These are phyloP conservation scores for Albugo laibachii DNA, from an alignment of 352 stramenopile genomes.

Conservation along the genomic window DNA sequence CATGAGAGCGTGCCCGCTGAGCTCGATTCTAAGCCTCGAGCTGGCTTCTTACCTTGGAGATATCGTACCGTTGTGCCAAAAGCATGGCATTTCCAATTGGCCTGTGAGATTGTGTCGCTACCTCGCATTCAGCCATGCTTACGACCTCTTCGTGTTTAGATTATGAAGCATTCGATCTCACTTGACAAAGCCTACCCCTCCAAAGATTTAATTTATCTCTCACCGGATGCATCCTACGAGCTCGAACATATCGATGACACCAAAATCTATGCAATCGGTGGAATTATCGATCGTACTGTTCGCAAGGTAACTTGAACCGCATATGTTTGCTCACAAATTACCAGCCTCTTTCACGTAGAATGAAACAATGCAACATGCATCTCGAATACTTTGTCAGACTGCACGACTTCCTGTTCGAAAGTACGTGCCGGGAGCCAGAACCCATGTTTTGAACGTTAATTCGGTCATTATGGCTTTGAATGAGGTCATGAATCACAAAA, in stretches of 20 bases:
- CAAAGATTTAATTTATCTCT: constrained; percentile 58
- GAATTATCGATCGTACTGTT: constrained; percentile 71
- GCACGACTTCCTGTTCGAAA: constrained; percentile 48
- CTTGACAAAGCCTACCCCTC: constrained; percentile 27
- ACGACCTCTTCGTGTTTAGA: background rate
- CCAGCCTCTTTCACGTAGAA: constrained; percentile 10
- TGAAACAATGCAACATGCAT: constrained; percentile 23
- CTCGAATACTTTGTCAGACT: constrained; percentile 11
- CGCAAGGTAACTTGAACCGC: constrained; percentile 19
- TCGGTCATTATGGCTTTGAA: constrained; percentile 50
- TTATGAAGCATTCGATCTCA: background rate
- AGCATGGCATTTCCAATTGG: constrained; percentile 29
- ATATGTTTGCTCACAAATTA: background rate
- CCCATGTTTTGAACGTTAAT: constrained; percentile 64
- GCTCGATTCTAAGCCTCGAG: constrained; percentile 33
- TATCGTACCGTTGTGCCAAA: constrained; percentile 14
- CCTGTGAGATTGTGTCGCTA: background rate
- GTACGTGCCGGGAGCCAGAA: constrained; percentile 20
- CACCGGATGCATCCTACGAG: constrained; percentile 53
- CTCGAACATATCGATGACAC: constrained; percentile 24
- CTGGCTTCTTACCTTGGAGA: constrained; percentile 23
- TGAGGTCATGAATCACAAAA: constrained; percentile 38
- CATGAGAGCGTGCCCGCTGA: constrained; percentile 44
- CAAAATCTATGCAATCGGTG: constrained; percentile 56
- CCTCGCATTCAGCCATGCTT: constrained; percentile 12